Conservation (phyloP, 2,329 filamentous ascomycete genomes). For the Penicillium expansum region DNA sequence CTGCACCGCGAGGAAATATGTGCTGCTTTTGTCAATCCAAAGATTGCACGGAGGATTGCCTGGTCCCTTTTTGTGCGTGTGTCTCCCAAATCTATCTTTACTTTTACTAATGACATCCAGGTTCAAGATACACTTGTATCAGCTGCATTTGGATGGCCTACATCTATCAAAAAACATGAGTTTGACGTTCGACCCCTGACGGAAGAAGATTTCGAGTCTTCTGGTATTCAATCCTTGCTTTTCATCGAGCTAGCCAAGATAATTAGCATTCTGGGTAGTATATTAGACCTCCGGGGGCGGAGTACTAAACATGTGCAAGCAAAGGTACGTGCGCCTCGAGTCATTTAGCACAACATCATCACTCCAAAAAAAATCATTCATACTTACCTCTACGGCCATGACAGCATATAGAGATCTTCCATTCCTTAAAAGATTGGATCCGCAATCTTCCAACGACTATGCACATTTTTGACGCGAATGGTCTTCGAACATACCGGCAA, state of each 20-base stretch:
- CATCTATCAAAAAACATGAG: not conserved
- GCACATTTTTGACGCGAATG: not conserved
- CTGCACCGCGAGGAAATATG: not conserved
- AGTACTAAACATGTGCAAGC: not conserved
- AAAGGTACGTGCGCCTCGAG: not conserved
- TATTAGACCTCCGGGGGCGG: not conserved
- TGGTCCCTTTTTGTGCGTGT: not conserved
- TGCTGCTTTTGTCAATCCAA: not conserved
- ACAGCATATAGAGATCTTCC: not conserved
- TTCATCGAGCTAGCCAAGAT: not conserved
- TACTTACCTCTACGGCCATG: not conserved
- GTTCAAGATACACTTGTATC: not conserved
- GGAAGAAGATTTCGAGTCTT: not conserved
- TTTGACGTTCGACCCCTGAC: not conserved
- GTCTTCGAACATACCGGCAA: not conserved
- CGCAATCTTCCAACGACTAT: not conserved
- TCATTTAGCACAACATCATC: not conserved
- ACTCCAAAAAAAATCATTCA: not conserved
- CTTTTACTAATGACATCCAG: not conserved
- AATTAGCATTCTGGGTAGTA: not conserved
- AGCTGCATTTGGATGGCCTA: not conserved
- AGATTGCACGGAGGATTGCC: not conserved
- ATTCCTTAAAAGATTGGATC: not conserved
- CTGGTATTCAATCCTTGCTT: not conserved
- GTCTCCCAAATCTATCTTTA: not conserved